Evolutionary conservation across 2,329 filamentous ascomycete genomes (phyloP), one percentile per base, ranked within the genome.

Genomic region (Phialophora expanda): DNA sequence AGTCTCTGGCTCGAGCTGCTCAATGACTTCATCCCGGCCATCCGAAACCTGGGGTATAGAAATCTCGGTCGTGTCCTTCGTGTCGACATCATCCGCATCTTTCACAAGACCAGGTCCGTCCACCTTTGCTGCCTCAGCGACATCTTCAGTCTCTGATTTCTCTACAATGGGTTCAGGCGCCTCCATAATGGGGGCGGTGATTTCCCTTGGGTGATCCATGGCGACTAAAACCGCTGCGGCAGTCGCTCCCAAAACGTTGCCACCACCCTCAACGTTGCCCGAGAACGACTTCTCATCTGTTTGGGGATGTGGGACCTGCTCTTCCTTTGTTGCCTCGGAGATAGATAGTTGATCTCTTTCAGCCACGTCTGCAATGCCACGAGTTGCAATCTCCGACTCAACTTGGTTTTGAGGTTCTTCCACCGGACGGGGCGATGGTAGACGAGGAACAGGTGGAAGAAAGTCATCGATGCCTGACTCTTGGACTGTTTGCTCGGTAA

Each of bases 401-500:
- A 14, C 46, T 24, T 51, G 46, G 24, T 12, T 14, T 12, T 20
- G 32, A 32, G 30, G n/a, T 7, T 38, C 28, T n/a, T 38, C 46
- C 20, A 38, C 3, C 28, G 57, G 17, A 32, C 22, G 7, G 2
- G 20, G 8, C 32, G 5, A 9, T 17, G 28, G 44, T 20, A 20
- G 22, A n/a, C 9, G 26, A 4, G 26, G 28, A 26, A 30, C n/a
- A 24, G 57, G 9, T 8, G 11, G 14, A 51, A 30, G 9, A 20
- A 17, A 9, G 3, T 53, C 46, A 30, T 51, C 20, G 14, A 32
- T 20, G 11, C n/a, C 57, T 26, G 48, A 22, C 32, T 61, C 50
- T 26, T 46, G n/a, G 22, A 61, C 50, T 17, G 24, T n/a, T 14
- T 61, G 32, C 20, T 55, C 50, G 20, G 59, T 32, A n/a, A 55